Evolutionary conservation across 2,329 filamentous ascomycete species (phyloP), one percentile per base, ranked within the genome.

Genomic region (Phaeosphaeriaceae sp.): DNA sequence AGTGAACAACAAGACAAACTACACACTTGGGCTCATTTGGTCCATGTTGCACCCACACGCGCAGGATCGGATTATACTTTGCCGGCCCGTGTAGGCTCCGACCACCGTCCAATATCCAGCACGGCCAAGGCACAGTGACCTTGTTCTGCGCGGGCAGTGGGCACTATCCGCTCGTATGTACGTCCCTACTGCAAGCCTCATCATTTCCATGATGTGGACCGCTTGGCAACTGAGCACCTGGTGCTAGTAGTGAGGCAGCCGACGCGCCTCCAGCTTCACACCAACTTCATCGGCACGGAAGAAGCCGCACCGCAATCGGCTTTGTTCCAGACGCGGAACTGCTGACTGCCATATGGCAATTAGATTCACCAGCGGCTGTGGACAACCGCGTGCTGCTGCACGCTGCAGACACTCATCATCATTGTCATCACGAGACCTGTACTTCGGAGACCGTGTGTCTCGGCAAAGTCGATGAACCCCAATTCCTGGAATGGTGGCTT

Each of bases 151-250:
- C 57, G 46, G 45, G 44, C 33, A 48, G 45, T 60, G 46, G 45
- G 44, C 33, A 48, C 48, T 22, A 40, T 13, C 33, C 48, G 5
- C 22, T 41, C 20, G 9, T 46, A 56, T 21, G 51, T 52, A 22
- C n/a, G n/a, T n/a, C n/a, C 33, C 53, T 56, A 56, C 63, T 66
- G 63, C 67, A 66, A 67, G 61, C 65, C 62, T 60, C 48, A 36
- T 56, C 52, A 44, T 55, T 49, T 58, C 46, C 55, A 51, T 48
- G 10, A 45, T 54, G 27, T 19, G n/a, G 40, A 25, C 20, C 21
- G 22, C 25, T 19, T 52, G 31, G 9, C 31, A 36, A 36, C 13
- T 36, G 31, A 41, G 41, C 40, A 31, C 7, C 22, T 22, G 40
- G 49, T 49, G 19, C 20, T 41, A 21, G 27, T 13, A 36, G 31